Conservation (phyloP, 768 basidiomycete genomes). For the Tylopilus intermedius region DNA sequence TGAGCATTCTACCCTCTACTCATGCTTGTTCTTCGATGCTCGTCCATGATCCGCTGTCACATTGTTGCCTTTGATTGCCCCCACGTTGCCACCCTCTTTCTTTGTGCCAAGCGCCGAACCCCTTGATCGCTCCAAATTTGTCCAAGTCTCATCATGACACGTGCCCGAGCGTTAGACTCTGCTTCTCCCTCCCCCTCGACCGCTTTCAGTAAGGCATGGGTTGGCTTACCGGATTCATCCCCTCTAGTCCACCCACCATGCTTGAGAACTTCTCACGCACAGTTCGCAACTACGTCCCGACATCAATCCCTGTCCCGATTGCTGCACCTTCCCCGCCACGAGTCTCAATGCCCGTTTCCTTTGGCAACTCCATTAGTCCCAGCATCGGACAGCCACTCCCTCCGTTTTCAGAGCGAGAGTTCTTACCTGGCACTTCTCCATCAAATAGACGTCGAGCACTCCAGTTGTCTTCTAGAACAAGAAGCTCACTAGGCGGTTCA, state of each 20-base stretch:
- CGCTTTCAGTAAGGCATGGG: not conserved
- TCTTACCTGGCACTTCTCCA: constrained; percentile 7
- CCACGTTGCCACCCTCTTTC: constrained; percentile 17
- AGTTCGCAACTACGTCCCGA: constrained; percentile 51
- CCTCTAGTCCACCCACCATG: constrained; percentile 42
- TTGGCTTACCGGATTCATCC: constrained; percentile 13
- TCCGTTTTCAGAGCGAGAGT: constrained; percentile 8
- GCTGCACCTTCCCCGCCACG: constrained; percentile 46
- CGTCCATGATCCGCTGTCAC: not conserved
- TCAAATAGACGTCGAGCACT: constrained; percentile 8
- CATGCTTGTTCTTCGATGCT: not conserved
- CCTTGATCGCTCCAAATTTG: constrained; percentile 8
- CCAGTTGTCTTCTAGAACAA: constrained; percentile 5
- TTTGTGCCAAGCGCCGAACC: not conserved
- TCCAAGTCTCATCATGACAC: constrained; percentile 15
- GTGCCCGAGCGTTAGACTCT: constrained; percentile 4
- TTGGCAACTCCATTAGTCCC: constrained; percentile 38
- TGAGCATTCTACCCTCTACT: constrained; percentile 14
- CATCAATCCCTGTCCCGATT: constrained; percentile 45
- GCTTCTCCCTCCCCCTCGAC: not conserved
- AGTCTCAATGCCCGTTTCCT: constrained; percentile 46
- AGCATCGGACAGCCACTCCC: constrained; percentile 18
- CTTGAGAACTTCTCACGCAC: constrained; percentile 50
- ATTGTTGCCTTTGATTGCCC: not conserved
- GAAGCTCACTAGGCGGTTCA: constrained; percentile 3